phyloP scores from a whole-genome alignment of 73 alveolate genomes.

The Blepharisma japonicum region DNA sequence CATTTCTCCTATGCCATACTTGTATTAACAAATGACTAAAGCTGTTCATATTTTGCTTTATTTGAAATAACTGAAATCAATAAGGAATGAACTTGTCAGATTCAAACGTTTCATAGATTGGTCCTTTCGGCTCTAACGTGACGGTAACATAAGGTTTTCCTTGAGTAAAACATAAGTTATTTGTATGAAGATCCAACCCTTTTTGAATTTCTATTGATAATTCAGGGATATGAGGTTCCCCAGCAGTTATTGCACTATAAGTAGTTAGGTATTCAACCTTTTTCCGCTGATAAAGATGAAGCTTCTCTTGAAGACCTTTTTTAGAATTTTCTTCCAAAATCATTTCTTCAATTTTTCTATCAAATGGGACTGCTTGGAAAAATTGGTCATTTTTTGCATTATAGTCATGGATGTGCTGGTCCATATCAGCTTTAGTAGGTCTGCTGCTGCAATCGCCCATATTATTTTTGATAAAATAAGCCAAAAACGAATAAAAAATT shows the following conservation, averaged over 20 bases:
- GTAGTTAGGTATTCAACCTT: neutral
- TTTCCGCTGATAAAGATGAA: neutral
- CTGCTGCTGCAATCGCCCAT: conserved; percentile 30
- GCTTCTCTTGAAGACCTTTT: neutral
- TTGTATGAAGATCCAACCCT: neutral
- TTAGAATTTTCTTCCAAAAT: neutral
- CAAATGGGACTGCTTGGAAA: neutral
- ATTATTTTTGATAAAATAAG: neutral
- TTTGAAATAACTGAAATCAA: neutral
- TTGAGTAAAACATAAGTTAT: neutral
- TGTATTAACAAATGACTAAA: neutral
- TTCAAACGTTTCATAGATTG: neutral
- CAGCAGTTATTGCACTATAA: neutral
- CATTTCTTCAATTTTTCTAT: neutral
- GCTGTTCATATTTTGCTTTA: neutral
- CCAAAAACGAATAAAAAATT: no score
- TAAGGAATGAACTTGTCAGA: conserved; percentile 13
- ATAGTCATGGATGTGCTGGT: neutral
- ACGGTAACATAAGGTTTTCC: neutral
- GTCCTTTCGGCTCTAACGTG: conserved; percentile 18
- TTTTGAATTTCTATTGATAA: conserved; percentile 20
- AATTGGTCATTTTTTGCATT: neutral
- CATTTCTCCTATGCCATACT: neutral
- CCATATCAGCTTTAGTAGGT: conserved; percentile 8
- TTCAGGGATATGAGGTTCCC: neutral